Evolutionary conservation across 2,329 filamentous ascomycete genomes (phyloP), one percentile per base, ranked within the genome.

Genomic region (Epicoccum sorghinum): DNA sequence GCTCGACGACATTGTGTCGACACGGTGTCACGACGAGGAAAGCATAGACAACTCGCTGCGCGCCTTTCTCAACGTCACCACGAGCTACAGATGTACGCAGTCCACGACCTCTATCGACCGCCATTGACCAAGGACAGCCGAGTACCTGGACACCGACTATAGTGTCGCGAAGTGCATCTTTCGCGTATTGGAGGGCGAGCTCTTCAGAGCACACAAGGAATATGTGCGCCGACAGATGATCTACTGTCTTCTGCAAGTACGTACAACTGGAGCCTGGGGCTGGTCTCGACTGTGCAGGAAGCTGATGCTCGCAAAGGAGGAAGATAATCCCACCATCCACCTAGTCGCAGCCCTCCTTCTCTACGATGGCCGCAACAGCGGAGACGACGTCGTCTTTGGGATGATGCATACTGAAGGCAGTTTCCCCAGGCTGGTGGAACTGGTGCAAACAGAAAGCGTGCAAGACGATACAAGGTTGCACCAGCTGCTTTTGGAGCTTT

Each of bases 201-300:
- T 98, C 39, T 99, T 96, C 74, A 76, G 78, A 24, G 76, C 82
- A 12, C 88, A 97, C 73, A 84, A 86, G 62, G 88, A 91, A 52
- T 98, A 99, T 76, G 90, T 98, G 59, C 90, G 93, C 59, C 89
- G 86, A 39, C 95, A 98, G 78, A 91, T 99, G 68, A 86, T 98
- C 61, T 92, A 96, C 76, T 93, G 91, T 73, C 81, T 99, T 47
- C 78, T 97, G 47, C 84, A 87, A 78, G 84, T 86, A 75, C 41
- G 73, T 59, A 3, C 14, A 23, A 9, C 7, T 32, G 22, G 8
- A 14, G 25, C 4, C 36, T 33, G 14, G 8, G 33, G 27, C 6
- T 9, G 6, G 27, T 29, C 8, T 22, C 35, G 23, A 35, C 14
- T 13, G n/a, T 24, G 22, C 9, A 7, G 18, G 40, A 13, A 42